A percentile compares a stretch with the other conserved stretches of the same genome.
These are phyloP conservation scores for Russula sp. DNA, from an alignment of 768 basidiomycete genomes.

Conservation along the genomic window DNA sequence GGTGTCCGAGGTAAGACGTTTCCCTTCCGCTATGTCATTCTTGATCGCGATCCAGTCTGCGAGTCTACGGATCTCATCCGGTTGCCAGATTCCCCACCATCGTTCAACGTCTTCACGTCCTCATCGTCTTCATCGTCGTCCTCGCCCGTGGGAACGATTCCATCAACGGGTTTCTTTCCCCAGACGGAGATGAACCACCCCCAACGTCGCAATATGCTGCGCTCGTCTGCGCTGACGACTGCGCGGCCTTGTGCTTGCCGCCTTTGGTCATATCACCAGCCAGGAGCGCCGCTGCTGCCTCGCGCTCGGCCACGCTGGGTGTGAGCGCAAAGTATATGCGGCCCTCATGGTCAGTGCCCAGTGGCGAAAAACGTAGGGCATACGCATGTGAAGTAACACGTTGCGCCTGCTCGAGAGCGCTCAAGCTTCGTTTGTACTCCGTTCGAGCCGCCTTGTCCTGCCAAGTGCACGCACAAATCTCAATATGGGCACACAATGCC, in stretches of 20 bases:
- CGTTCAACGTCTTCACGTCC: slow-evolving; percentile 45
- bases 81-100: slow-evolving; percentile 80
- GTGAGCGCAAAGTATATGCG: slow-evolving; percentile 66
- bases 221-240: slow-evolving; percentile 46
- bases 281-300: slow-evolving; percentile 41
- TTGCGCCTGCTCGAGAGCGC: slow-evolving; percentile 53
- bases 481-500: neutral
- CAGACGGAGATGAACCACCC: slow-evolving; percentile 77
- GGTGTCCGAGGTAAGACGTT: slow-evolving; percentile 11
- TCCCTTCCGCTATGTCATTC: slow-evolving; percentile 41
- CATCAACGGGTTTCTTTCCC: slow-evolving; percentile 50
- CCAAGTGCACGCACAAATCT: neutral
- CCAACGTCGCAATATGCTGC: slow-evolving; percentile 58
- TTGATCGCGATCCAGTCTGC: slow-evolving; percentile 62
- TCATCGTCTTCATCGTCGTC: slow-evolving; percentile 33
- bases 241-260: slow-evolving; percentile 41
- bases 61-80: slow-evolving; percentile 59
- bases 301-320: slow-evolving; percentile 56
- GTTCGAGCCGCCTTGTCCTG: slow-evolving; percentile 47
- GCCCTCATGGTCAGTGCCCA: slow-evolving; percentile 70
- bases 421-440: slow-evolving; percentile 49
- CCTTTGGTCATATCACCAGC: slow-evolving; percentile 38
- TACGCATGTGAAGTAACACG: slow-evolving; percentile 48
- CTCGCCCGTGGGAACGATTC: slow-evolving; percentile 22
- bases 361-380: slow-evolving; percentile 52